Conservation (phyloP, 2,329 filamentous ascomycete species). For the Alternaria viburni region DNA sequence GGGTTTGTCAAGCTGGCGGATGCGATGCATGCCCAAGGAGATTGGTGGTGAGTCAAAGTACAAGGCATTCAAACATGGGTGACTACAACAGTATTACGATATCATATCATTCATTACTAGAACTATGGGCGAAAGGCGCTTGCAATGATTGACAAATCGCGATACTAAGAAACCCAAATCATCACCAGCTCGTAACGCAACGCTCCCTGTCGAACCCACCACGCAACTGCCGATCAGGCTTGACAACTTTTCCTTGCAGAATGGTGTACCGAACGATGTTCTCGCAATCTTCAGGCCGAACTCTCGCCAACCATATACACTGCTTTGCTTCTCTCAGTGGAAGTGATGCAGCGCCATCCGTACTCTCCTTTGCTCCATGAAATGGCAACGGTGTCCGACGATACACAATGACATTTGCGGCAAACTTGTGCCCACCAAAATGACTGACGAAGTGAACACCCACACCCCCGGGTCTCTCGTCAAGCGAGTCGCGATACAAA, state of each 20-base stretch:
- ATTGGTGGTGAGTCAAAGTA: neutral
- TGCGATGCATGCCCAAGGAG: neutral
- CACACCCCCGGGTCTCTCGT: neutral
- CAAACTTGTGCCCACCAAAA: neutral
- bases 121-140: neutral
- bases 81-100: neutral
- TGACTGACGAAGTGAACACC: neutral
- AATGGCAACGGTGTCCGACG: neutral
- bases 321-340: neutral
- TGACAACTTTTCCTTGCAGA: neutral
- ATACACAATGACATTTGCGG: neutral
- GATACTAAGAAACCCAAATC: neutral
- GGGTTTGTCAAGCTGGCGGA: neutral
- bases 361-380: neutral
- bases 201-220: neutral
- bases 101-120: neutral
- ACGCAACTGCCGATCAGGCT: neutral
- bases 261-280: neutral
- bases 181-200: neutral
- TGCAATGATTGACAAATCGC: neutral
- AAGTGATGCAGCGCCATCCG: neutral
- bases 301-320: neutral
- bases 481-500: neutral
- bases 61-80: neutral
- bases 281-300: neutral